Percentiles rank a stretch among this genome's conserved stretches.
Evolutionary conservation across 2,329 filamentous ascomycete species (phyloP).

Genomic region (Fusarium domesticum): DNA sequence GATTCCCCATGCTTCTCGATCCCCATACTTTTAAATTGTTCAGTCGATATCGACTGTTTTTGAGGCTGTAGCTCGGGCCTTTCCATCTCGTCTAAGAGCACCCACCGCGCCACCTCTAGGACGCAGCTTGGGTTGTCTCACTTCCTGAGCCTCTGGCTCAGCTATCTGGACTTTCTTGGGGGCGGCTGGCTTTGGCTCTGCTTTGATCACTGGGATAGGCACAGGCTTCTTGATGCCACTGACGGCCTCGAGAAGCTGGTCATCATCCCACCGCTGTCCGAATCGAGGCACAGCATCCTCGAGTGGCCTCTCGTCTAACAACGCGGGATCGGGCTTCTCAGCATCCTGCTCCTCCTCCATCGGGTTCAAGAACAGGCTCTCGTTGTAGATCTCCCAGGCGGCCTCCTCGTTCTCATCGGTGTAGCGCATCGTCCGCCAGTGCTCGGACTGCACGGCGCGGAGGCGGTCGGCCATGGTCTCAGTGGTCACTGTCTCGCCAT

Average conservation of each 20-base stretch:
- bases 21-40: background rate
- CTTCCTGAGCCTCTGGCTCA: conserved; percentile 23
- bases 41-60: conserved; percentile 14
- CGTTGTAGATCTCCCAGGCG: conserved; percentile 73
- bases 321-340: conserved; percentile 18
- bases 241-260: conserved; percentile 45
- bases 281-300: conserved; percentile 40
- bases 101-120: conserved; percentile 26
- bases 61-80: conserved; percentile 24
- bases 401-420: conserved; percentile 74
- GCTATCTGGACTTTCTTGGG: conserved; percentile 15
- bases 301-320: conserved; percentile 23
- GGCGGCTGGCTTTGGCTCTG: conserved; percentile 27
- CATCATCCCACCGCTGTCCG: conserved; percentile 42
- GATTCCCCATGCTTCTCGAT: conserved; percentile 2
- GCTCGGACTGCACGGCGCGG: conserved; percentile 73
- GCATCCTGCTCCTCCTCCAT: conserved; percentile 13
- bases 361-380: conserved; percentile 56
- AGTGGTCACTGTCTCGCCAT: conserved; percentile 62
- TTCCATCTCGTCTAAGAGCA: conserved; percentile 29
- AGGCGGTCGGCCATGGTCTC: conserved; percentile 75
- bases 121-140: conserved; percentile 28
- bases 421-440: conserved; percentile 77
- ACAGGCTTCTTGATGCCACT: conserved; percentile 42
- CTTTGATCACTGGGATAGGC: conserved; percentile 25